Percentiles rank a stretch among this genome's conserved stretches.
phyloP scores from a whole-genome alignment of 2,329 filamentous ascomycete genomes.

The Neopestalotiopsis clavispora region DNA sequence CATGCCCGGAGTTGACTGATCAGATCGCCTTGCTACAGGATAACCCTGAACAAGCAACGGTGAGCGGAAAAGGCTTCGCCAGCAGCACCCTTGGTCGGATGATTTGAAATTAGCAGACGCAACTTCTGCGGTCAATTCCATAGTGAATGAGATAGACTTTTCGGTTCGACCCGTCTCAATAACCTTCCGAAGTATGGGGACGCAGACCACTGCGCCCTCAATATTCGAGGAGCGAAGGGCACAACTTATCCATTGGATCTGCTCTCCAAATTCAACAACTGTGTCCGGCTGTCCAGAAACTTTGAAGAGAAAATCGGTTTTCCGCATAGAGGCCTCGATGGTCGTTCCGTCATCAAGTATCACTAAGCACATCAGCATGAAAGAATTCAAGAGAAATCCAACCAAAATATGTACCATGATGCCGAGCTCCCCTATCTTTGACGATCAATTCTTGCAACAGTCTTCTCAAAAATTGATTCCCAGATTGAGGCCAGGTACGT shows the following conservation, averaged over 20 bases:
- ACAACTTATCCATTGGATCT: neutral
- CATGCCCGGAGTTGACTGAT: neutral
- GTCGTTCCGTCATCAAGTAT: neutral
- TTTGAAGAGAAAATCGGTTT: neutral
- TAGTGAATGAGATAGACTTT: no score
- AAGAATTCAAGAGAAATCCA: no score
- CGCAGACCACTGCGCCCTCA: neutral
- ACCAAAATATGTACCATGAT: neutral
- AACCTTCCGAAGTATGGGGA: neutral
- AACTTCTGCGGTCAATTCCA: no score
- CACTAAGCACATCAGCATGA: neutral
- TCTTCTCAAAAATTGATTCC: neutral
- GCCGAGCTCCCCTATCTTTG: neutral
- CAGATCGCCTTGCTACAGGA: neutral
- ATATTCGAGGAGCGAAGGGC: neutral
- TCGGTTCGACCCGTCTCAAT: neutral
- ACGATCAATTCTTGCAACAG: neutral
- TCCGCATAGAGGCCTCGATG: neutral
- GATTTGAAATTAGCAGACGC: neutral
- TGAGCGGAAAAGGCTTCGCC: neutral
- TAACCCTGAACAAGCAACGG: neutral
- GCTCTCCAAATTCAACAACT: neutral
- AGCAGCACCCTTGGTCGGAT: neutral
- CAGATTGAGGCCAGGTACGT: neutral
- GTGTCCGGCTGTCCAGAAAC: neutral